Evolutionary conservation across 805 yeast species (phyloP), one percentile per base, ranked within the genome.

Genomic region (Barnettozyma sp.): DNA sequence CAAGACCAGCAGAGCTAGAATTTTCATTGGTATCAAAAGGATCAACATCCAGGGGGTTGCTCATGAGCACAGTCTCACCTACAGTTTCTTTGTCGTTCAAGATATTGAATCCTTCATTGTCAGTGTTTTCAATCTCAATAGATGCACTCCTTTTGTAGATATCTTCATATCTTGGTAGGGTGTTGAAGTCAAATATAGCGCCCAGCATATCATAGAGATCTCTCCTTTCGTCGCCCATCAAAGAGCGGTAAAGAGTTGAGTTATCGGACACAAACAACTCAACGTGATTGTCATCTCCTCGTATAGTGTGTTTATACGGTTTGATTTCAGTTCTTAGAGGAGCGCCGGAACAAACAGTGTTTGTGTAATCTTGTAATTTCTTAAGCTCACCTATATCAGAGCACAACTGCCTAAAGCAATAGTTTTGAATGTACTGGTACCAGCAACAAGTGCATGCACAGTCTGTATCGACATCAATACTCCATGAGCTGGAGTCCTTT

Each of bases 381-480:
- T 30, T 17, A 13, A 34, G 34, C 24, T 49, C 52, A 7, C 30
- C 44, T 5, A 25, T 21, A 34, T 46, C 46, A 6, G 42, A 14
- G 18, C 55, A 50, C 16, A 45, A 33, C 20, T 45, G 46, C 26
- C 45, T 49, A 33, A 43, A 50, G 22, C 54, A 50, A 26, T 50
- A 52, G 34, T 49, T 50, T 30, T 41, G 43, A 2, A 47, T 22
- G 20, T 47, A 50, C 33, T 48, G 50, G 27, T 29, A 41, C 48
- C 49, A 47, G 22, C 51, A 49, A 26, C 55, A 52, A 2, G 55
- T 41, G 26, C 54, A 49, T 6, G 43, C 35, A 31, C 56, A 52
- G n/a, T 49, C 52, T 10, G 40, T 5, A 16, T 47, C 51, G 3
- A 38, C 26, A 8, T 33, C 34, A 3, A 25, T 33, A 26, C 15